phyloP scores from a whole-genome alignment of 2,329 filamentous ascomycete genomes.

The Aspergillus nomiae region DNA sequence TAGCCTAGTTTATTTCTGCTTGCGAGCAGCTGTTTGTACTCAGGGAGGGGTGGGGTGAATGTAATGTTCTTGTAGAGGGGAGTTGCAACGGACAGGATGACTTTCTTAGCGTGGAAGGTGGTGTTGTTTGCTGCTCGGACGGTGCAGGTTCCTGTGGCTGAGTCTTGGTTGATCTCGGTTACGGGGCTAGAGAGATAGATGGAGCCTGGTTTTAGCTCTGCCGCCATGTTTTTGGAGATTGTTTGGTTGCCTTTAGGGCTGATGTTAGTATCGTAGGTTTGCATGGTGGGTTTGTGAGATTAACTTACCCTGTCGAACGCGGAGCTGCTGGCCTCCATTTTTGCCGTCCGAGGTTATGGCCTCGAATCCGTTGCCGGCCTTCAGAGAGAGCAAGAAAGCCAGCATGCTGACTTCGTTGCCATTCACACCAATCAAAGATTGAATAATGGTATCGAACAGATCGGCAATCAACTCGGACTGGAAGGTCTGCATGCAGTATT shows the following conservation, averaged over 20 bases:
- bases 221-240: conserved; percentile 42
- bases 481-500: conserved; percentile 6
- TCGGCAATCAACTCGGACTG: conserved; percentile 30
- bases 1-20: conserved; percentile 17
- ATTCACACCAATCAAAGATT: conserved; percentile 54
- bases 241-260: conserved; percentile 32
- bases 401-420: conserved; percentile 53
- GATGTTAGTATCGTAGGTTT: background rate
- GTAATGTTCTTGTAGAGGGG: conserved; percentile 49
- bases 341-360: conserved; percentile 55
- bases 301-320: conserved; percentile 46
- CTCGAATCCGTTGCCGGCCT: conserved; percentile 53
- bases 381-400: conserved; percentile 59
- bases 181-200: conserved; percentile 26
- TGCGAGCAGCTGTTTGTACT: conserved; percentile 39
- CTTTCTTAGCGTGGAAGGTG: conserved; percentile 29
- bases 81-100: conserved; percentile 53
- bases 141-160: background rate
- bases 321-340: conserved; percentile 55
- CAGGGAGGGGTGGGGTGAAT: conserved; percentile 52
- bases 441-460: conserved; percentile 38
- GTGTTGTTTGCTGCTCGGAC: background rate
- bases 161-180: conserved; percentile 7
- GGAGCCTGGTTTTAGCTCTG: conserved; percentile 30
- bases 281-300: background rate